Evolutionary conservation across 805 yeast genomes (phyloP), one percentile per base, ranked within the genome.

Genomic region (Wickerhamiella parazyma): DNA sequence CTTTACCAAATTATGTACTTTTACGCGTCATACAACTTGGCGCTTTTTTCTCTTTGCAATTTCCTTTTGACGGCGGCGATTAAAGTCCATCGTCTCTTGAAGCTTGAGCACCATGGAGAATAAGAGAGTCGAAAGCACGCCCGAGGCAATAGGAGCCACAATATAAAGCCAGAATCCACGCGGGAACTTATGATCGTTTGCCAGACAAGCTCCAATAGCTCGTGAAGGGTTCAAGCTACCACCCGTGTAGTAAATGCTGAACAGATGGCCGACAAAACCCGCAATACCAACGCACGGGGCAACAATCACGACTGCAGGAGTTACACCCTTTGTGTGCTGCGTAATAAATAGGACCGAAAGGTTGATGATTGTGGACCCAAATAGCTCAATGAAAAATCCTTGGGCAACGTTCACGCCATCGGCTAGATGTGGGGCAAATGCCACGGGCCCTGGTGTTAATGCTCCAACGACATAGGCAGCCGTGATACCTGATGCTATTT

Each of bases 191-290:
- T 22, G 37, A 7, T 29, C 17, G 26, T 40, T 33, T 2, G 43
- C 43, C 17, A 40, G 16, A 24, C 43, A 40, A 2, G 43, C 37
- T n/a, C 95, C 95, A 46, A 84, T 72, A 26, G 83, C 68, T 69
- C 95, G 76, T 36, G 95, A 94, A 46, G 94, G 94, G 71, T 84
- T 84, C 56, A 84, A 68, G 60, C 94, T 94, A 29, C 94, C 93
- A 60, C 94, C 94, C 39, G 94, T 81, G 68, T 75, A 80, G 72
- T 71, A 80, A 45, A 85, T 81, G 59, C 80, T 73, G 54, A 82
- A 70, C 69, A 84, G 73, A 62, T 85, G 94, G 41, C 80, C 93
- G 54, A 83, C 66, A 67, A 84, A 80, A 53, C 84, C 69, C 22
- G 94, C 73, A 45, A 84, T 62, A 61, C 95, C 95, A 63, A 84